Evolutionary conservation across 176 grass and related monocot genomes (phyloP), one percentile per base, ranked within the genome.

Genomic region (Eleusine coracana): DNA sequence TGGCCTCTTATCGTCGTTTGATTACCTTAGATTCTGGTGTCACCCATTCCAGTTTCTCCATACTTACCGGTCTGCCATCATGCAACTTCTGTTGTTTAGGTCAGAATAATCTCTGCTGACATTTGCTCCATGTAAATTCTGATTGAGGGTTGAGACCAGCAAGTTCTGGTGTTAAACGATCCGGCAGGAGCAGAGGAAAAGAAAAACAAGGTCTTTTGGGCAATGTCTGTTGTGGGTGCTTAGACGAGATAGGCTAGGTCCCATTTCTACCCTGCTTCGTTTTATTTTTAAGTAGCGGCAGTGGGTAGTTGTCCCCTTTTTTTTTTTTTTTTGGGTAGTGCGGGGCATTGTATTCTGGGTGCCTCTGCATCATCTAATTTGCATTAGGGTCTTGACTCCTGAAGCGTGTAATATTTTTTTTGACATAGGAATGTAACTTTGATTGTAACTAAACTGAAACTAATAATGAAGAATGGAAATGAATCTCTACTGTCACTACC

Each of bases 71-170:
- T 52, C 55, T 8, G 54, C 68, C 50, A 11, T 25, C 64, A n/a
- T 37, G 72, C 28, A 5, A 11, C 78, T 41, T 78, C n/a, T 71
- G 71, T 25, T 86, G 75, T 62, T 69, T 20, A 67, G 73, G 40
- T 70, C 50, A 56, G 46, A 56, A 74, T 40, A 36, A 61, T 74
- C 34, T 21, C 73, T 76, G 83, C 44, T 51, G 42, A 38, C 55
- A 41, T 73, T 85, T 73, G 29, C 8, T 64, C 42, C 39, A 20
- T 86, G 82, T 81, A 89, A 82, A 78, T 89, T 81, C 37, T 71
- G 40, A 73, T 73, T 14, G 51, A 34, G 51, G 42, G 77, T 77
- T 64, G 71, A 59, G 58, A 50, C 71, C 27, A 42, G 56, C 83
- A 48, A 77, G 38, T 72, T 73, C 78, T 86, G 66, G 46, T 29